A percentile compares a stretch with the other conserved stretches of the same genome.
Conservation (phyloP, 129 eudicot species). For the Ambrosia artemisiifolia region DNA sequence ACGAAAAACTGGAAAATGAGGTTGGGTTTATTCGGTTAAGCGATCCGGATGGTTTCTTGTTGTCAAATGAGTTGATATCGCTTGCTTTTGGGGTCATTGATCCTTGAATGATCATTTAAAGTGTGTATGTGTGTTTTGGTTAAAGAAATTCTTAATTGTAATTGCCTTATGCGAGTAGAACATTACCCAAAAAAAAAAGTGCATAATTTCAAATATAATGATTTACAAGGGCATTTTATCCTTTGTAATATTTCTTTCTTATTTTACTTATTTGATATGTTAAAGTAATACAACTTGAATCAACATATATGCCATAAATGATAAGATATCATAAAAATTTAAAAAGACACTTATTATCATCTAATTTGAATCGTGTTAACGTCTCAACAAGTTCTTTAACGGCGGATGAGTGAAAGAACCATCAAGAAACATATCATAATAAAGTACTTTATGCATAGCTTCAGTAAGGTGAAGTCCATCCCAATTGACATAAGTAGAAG, state of each 20-base stretch:
- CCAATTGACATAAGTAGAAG: conserved; percentile 67
- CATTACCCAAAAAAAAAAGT: no score
- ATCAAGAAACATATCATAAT: conserved; percentile 41
- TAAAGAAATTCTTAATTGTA: conserved; percentile 11
- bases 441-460: conserved; percentile 61
- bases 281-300: not conserved
- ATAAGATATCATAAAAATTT: not conserved
- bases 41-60: conserved; percentile 91
- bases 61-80: conserved; percentile 83
- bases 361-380: conserved; percentile 25
- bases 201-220: no score
- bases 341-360: not conserved
- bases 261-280: no score
- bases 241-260: not conserved
- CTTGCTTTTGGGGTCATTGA: conserved; percentile 71
- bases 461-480: conserved; percentile 87
- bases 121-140: conserved; percentile 1
- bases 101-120: conserved; percentile 34
- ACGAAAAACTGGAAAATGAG: conserved; percentile 36
- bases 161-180: not conserved
- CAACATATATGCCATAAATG: no score
- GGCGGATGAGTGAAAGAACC: conserved; percentile 47
- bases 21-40: conserved; percentile 66
- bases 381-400: conserved; percentile 38
- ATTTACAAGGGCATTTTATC: no score